phyloP scores from a whole-genome alignment of 2,329 filamentous ascomycete species.

The Aschersonia sp. region DNA sequence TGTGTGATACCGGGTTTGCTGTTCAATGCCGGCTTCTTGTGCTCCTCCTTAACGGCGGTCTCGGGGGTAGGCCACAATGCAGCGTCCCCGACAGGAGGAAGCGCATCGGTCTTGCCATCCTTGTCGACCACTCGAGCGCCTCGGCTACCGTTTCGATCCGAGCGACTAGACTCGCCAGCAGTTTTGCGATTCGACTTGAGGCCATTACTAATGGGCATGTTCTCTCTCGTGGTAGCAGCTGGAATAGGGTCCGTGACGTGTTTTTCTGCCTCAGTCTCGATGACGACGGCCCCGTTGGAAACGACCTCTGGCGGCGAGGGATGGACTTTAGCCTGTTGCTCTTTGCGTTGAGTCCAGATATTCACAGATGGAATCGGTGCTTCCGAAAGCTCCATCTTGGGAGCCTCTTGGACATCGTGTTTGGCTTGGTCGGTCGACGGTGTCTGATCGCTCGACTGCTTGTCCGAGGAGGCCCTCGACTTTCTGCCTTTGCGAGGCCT shows the following conservation, averaged over 20 bases:
- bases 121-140: conserved; percentile 31
- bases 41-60: conserved; percentile 53
- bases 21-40: conserved; percentile 37
- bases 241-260: conserved; percentile 9
- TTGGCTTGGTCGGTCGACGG: conserved; percentile 43
- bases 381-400: conserved; percentile 57
- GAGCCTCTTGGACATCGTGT: conserved; percentile 23
- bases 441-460: conserved; percentile 33
- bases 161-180: conserved; percentile 22
- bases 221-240: conserved; percentile 10
- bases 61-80: conserved; percentile 86
- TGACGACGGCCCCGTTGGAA: conserved; percentile 12
- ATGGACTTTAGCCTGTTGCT: conserved; percentile 43
- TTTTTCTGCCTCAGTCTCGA: conserved; percentile 29
- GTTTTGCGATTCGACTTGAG: conserved; percentile 26
- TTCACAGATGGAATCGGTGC: conserved; percentile 77
- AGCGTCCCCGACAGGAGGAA: conserved; percentile 61
- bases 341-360: conserved; percentile 69
- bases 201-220: conserved; percentile 16
- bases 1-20: conserved; percentile 46
- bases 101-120: conserved; percentile 17
- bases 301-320: conserved; percentile 22
- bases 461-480: conserved; percentile 25
- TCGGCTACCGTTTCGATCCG: conserved; percentile 29
- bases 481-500: conserved; percentile 48